Evolutionary conservation across 2,329 filamentous ascomycete genomes (phyloP), one percentile per base, ranked within the genome.

Genomic region (Talaromyces funiculosus): DNA sequence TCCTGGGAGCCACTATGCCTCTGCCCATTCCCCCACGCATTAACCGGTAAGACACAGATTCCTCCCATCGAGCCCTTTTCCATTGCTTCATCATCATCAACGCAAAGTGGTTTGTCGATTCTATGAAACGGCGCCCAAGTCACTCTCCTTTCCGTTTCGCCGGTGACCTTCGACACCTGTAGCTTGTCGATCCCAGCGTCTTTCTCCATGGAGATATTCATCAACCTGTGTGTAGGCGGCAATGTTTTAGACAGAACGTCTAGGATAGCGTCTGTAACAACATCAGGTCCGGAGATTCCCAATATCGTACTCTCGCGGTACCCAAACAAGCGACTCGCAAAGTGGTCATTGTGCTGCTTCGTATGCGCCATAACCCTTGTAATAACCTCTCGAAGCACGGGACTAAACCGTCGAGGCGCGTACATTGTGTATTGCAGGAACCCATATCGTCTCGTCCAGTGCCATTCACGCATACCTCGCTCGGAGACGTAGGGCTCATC

Each of bases 1-100:
- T 40, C 57, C 60, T 71, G 68, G 0, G 71, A 61, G 3, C 68
- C 67, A 49, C 69, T 72, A 56, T 74, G 71, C 37, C 72, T 64
- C 61, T 74, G 72, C 14, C 72, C 72, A 62, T 73, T 74, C 0
- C 69, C 72, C 72, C 72, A 74, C 1, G 66, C 69, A 70, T 96
- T 97, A 38, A 96, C 77, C 0, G 93, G 93, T 49, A 97, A 76
- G 6, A 96, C 86, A 89, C 96, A 96, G 63, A 96, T 85, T 3
- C 90, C 90, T 26, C 90, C 90, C 68, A 91, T 85, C 8, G 84
- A 84, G 20, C 86, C 81, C 1, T 90, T 63, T 16, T 71, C 67
- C 0, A 61, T 61, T 0, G 63, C 67, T 35, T 60, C 58, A 29
- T 22, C 31, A 33, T 43, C 58, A 10, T 69, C 64, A 1, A 71